These are phyloP conservation scores for Zygosaccharomyces rouxii DNA, from an alignment of 805 yeast species.

Conservation along the genomic window DNA sequence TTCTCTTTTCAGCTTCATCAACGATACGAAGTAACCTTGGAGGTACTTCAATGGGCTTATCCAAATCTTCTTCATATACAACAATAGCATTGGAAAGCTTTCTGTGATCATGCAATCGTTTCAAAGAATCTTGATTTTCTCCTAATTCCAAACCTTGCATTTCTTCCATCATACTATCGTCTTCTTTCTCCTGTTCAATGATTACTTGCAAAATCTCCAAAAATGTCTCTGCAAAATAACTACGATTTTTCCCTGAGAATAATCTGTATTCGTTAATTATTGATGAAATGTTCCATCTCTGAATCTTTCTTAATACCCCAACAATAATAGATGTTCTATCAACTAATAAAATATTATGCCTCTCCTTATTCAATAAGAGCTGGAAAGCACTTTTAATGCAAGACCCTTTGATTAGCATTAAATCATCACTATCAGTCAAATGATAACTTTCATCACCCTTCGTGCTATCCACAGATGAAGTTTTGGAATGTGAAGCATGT, in stretches of 20 bases:
- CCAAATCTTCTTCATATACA: conserved; percentile 29
- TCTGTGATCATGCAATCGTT: conserved; percentile 6
- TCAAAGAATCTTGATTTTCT: conserved; percentile 1
- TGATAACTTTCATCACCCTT: conserved; percentile 14
- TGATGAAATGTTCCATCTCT: conserved; percentile 84
- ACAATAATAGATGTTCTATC: conserved; percentile 77
- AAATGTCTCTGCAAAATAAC: conserved; percentile 76
- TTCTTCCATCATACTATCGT: conserved; percentile 8
- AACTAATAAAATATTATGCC: conserved; percentile 67
- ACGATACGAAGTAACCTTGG: conserved; percentile 24
- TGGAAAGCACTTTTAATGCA: conserved; percentile 64
- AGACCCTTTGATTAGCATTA: conserved; percentile 72
- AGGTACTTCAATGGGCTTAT: conserved; percentile 29
- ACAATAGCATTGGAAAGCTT: conserved; percentile 18
- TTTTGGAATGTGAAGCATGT: conserved; percentile 12
- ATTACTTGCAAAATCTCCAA: conserved; percentile 60
- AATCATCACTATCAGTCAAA: conserved; percentile 46
- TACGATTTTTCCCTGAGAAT: conserved; percentile 66
- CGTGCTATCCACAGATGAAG: not conserved
- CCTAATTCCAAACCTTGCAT: conserved; percentile 9
- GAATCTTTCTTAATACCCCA: conserved; percentile 76
- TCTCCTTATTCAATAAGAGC: conserved; percentile 52
- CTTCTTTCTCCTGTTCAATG: conserved; percentile 30
- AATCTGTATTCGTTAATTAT: conserved; percentile 80
- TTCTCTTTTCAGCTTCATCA: conserved; percentile 23